Evolutionary conservation across 345 rosid genomes (phyloP).

Genomic region (Hibiscus syriacus): DNA sequence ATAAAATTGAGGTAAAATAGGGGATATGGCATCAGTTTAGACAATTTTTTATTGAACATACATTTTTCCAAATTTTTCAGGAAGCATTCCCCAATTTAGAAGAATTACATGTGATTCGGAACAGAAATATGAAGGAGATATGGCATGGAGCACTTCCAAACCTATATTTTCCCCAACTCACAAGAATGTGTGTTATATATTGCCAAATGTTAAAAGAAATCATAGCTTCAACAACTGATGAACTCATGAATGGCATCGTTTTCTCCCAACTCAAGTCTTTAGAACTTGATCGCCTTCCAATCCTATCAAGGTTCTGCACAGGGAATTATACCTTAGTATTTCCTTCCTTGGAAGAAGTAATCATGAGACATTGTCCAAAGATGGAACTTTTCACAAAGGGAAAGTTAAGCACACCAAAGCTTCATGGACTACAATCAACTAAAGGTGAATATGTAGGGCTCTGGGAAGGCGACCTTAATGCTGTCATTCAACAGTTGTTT

Average conservation of each 20-base stretch:
- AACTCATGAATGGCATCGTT: not conserved
- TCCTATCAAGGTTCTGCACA: not conserved
- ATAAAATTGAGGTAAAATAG: no score
- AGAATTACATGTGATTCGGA: not conserved
- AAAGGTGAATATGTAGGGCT: not conserved
- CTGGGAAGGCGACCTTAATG: not conserved
- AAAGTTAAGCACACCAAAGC: not conserved
- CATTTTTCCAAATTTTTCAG: not conserved
- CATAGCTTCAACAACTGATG: not conserved
- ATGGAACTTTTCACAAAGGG: constrained; percentile 3
- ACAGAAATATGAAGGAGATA: not conserved
- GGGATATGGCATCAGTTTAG: no score
- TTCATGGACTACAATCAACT: not conserved
- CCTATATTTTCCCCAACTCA: no score
- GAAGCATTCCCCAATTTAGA: constrained; percentile 6
- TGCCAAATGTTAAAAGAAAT: constrained; percentile 8
- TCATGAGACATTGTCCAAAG: constrained; percentile 6
- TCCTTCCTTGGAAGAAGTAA: constrained; percentile 3
- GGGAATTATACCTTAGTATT: not conserved
- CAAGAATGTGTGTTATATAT: not conserved
- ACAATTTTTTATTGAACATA: not conserved
- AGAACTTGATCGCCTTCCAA: constrained; percentile 7
- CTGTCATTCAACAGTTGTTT: no score
- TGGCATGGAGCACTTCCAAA: no score
- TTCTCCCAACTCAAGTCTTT: constrained; percentile 9